Evolutionary conservation across 768 basidiomycete genomes (phyloP).

Genomic region (Macrolepiota fuliginosa): DNA sequence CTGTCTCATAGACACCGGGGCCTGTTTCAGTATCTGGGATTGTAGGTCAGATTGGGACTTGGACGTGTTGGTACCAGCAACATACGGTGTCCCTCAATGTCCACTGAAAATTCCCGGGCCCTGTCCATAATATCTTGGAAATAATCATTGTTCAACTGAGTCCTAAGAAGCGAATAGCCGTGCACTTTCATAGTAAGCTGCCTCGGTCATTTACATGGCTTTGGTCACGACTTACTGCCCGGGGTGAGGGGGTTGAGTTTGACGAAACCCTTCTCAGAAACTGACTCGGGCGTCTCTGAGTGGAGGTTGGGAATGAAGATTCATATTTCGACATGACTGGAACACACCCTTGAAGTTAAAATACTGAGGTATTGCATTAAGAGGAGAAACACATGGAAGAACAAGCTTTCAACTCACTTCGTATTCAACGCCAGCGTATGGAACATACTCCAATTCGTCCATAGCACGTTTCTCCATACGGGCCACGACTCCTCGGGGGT

Average conservation of each 20-base stretch:
- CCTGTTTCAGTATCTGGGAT: constrained; percentile 86
- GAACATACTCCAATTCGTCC: constrained; percentile 44
- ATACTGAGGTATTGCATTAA: constrained; percentile 46
- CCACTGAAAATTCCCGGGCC: constrained; percentile 67
- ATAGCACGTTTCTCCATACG: constrained; percentile 33
- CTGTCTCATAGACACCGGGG: constrained; percentile 85
- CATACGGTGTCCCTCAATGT: constrained; percentile 85
- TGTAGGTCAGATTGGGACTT: neutral
- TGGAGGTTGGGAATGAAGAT: constrained; percentile 3
- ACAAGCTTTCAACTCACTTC: constrained; percentile 53
- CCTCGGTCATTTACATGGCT: neutral
- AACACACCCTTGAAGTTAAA: constrained; percentile 83
- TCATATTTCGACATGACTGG: neutral
- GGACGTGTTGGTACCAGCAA: neutral
- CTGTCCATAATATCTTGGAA: constrained; percentile 88
- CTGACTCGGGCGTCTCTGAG: constrained; percentile 76
- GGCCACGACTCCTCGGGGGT: constrained; percentile 82
- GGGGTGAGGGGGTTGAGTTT: constrained; percentile 80
- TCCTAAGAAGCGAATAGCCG: constrained; percentile 91
- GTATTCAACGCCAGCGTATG: constrained; percentile 89
- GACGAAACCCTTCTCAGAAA: constrained; percentile 75
- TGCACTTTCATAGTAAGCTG: constrained; percentile 62
- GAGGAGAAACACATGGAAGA: neutral
- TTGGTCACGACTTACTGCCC: constrained; percentile 65
- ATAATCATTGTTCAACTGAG: constrained; percentile 85